Percentiles rank a stretch among this genome's conserved stretches.
phyloP scores from a whole-genome alignment of 768 basidiomycete genomes.

The Multifurca ochricompacta region DNA sequence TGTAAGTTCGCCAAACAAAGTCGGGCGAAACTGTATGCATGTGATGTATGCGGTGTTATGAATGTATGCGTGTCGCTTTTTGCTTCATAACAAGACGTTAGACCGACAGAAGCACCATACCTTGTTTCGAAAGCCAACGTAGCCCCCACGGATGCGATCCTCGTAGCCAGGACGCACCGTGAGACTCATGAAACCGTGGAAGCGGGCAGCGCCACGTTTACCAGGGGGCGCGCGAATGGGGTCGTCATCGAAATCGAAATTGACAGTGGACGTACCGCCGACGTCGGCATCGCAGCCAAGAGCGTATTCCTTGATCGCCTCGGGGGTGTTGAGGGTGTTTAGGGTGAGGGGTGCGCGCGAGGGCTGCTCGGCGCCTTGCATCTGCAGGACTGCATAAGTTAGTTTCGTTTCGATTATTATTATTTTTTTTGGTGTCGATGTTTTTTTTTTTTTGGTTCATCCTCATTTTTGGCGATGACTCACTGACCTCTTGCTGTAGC shows the following conservation, averaged over 20 bases:
- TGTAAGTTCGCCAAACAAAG: constrained; percentile 76
- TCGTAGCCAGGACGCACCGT: constrained; percentile 59
- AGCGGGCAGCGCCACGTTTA: constrained; percentile 45
- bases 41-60: no score
- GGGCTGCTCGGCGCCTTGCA: constrained; percentile 68
- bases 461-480: neutral
- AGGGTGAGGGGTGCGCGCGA: constrained; percentile 55
- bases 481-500: constrained; percentile 25
- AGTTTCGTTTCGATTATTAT: no score
- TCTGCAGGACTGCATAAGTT: constrained; percentile 49
- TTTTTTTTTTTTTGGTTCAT: no score
- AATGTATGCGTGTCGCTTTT: no score
- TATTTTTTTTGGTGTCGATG: no score
- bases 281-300: constrained; percentile 85
- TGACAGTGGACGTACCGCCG: constrained; percentile 73
- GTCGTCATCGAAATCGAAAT: constrained; percentile 60
- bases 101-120: no score
- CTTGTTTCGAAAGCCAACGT: constrained; percentile 86
- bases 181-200: constrained; percentile 75
- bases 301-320: constrained; percentile 56
- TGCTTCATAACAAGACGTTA: no score
- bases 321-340: constrained; percentile 51
- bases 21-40: constrained; percentile 57
- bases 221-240: constrained; percentile 38
- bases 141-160: constrained; percentile 71